Conservation (phyloP, 129 eudicot genomes). For the Flaveria linearis region DNA sequence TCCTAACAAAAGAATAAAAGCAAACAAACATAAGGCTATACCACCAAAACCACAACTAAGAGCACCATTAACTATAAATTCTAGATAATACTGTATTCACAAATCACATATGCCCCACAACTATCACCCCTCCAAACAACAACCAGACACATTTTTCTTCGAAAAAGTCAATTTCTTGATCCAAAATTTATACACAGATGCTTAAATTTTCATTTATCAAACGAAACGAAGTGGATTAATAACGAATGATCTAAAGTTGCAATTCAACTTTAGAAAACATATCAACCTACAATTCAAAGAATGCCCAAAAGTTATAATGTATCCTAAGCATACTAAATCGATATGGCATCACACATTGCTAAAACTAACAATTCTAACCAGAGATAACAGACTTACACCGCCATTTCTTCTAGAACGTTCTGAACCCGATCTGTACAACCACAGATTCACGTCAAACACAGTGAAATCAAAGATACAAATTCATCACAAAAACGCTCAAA, state of each 20-base stretch:
- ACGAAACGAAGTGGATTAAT: neutral
- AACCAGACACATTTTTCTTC: neutral
- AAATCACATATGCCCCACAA: slow-evolving; percentile 16
- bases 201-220: neutral
- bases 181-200: neutral
- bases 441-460: slow-evolving; percentile 4
- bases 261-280: neutral
- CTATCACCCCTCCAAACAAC: neutral
- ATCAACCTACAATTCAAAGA: neutral
- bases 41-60: neutral
- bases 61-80: neutral
- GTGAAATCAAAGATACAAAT: neutral
- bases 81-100: neutral
- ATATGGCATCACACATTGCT: neutral
- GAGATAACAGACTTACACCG: slow-evolving; percentile 34
- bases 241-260: neutral
- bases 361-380: slow-evolving; percentile 6
- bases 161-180: neutral
- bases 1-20: slow-evolving; percentile 39
- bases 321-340: neutral
- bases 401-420: slow-evolving; percentile 23
- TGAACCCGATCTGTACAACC: slow-evolving; percentile 10
- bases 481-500: neutral
- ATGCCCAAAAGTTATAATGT: neutral
- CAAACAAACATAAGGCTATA: neutral